A percentile compares a stretch with the other conserved stretches of the same genome.
Evolutionary conservation across 2,329 filamentous ascomycete genomes (phyloP).

Genomic region (Nigrospora sphaerica): DNA sequence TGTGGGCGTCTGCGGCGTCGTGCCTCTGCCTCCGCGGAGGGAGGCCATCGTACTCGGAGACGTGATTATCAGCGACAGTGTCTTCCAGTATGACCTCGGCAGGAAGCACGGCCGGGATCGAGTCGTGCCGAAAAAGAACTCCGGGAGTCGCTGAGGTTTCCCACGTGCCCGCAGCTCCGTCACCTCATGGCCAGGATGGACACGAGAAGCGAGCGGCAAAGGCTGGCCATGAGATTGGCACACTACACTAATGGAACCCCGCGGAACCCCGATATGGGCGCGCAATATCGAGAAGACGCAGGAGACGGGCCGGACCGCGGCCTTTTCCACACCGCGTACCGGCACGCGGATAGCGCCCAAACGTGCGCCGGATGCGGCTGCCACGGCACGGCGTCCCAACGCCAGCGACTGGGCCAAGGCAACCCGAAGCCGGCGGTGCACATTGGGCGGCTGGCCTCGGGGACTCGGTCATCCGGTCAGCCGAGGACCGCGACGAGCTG

Average conservation of each 20-base stretch:
- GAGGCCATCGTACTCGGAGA: slow-evolving; percentile 16
- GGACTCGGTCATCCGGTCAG: slow-evolving; percentile 32
- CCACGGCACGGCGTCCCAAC: slow-evolving; percentile 9
- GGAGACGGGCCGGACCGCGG: too few relatives aligned
- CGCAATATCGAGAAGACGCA: too few relatives aligned
- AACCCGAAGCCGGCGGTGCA: slow-evolving; percentile 18
- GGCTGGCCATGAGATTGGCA: too few relatives aligned
- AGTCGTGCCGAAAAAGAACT: too few relatives aligned
- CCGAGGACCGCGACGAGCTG: slow-evolving; percentile 24
- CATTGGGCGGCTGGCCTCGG: slow-evolving; percentile 29
- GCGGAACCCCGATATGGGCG: too few relatives aligned
- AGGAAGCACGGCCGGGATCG: too few relatives aligned
- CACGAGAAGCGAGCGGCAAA: too few relatives aligned
- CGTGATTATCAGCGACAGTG: slow-evolving; percentile 16
- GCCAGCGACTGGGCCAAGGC: slow-evolving; percentile 7
- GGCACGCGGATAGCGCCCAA: slow-evolving; percentile 5
- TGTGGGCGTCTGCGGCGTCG: slow-evolving; percentile 13
- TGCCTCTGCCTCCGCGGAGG: slow-evolving; percentile 5
- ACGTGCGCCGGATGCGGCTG: slow-evolving; percentile 11
- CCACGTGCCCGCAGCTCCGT: too few relatives aligned
- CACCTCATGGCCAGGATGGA: too few relatives aligned
- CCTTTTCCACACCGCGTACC: slow-evolving; percentile 11
- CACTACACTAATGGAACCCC: too few relatives aligned
- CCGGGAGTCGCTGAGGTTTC: too few relatives aligned
- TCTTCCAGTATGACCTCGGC: slow-evolving; percentile 24